Conservation (phyloP, 371 early-diverging fungal species). For the Rhizopus microsporus region DNA sequence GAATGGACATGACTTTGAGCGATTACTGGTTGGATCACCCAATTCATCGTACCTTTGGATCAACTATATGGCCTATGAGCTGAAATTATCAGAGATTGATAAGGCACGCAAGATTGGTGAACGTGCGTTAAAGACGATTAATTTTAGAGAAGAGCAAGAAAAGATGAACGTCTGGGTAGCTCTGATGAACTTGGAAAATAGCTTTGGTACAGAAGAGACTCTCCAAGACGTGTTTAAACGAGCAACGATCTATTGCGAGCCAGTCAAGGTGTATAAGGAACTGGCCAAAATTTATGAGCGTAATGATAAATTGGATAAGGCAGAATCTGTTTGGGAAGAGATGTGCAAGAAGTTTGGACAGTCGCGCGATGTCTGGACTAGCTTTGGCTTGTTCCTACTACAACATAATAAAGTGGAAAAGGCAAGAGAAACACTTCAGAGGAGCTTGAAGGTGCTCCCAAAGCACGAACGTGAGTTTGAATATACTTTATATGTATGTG, state of each 20-base stretch:
- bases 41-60: slow-evolving; percentile 97
- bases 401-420: slow-evolving; percentile 71
- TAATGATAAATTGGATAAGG: slow-evolving; percentile 74
- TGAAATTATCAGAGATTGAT: slow-evolving; percentile 85
- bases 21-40: slow-evolving; percentile 90
- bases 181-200: slow-evolving; percentile 90
- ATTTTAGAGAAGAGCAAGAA: slow-evolving; percentile 91
- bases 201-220: slow-evolving; percentile 81
- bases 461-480: slow-evolving; percentile 80
- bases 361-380: slow-evolving; percentile 88
- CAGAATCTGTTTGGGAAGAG: slow-evolving; percentile 72
- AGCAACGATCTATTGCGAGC: slow-evolving; percentile 80
- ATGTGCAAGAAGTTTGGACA: slow-evolving; percentile 86
- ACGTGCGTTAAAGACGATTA: slow-evolving; percentile 91
- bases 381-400: slow-evolving; percentile 78
- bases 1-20: slow-evolving; percentile 79
- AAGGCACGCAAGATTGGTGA: slow-evolving; percentile 93
- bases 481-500: neutral
- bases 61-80: slow-evolving; percentile 96
- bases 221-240: slow-evolving; percentile 83
- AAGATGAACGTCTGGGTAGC: slow-evolving; percentile 96
- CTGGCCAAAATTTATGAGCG: slow-evolving; percentile 89
- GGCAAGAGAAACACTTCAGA: slow-evolving; percentile 79
- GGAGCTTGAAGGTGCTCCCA: slow-evolving; percentile 78
- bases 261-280: slow-evolving; percentile 85